Evolutionary conservation across 106 monocot genomes (phyloP).

Genomic region (Hemerocallis citrina): DNA sequence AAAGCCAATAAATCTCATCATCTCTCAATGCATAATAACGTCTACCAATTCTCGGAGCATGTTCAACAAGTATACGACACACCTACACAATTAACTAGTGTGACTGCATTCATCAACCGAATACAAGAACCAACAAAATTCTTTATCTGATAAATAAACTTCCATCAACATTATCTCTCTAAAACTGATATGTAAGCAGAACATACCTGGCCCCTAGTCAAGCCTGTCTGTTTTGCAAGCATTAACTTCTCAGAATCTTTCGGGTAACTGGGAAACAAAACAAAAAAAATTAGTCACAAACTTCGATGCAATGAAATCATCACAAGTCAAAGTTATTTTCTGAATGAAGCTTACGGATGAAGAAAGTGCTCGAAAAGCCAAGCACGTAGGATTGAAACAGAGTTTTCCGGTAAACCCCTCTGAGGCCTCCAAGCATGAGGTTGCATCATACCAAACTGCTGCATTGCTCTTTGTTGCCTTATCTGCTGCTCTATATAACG

Average conservation of each 20-base stretch:
- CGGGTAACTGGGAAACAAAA: conserved; percentile 56
- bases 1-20: too few relatives aligned
- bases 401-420: conserved; percentile 79
- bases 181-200: not conserved
- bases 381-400: conserved; percentile 75
- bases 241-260: conserved; percentile 90
- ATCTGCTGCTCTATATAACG: conserved; percentile 79
- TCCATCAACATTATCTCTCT: too few relatives aligned
- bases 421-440: conserved; percentile 87
- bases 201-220: conserved; percentile 82
- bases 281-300: not conserved
- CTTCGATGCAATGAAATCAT: not conserved
- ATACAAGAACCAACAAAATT: too few relatives aligned
- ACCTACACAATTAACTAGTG: too few relatives aligned
- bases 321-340: not conserved
- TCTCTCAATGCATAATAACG: too few relatives aligned
- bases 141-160: too few relatives aligned
- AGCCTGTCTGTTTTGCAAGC: conserved; percentile 81
- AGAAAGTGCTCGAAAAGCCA: conserved; percentile 98
- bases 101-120: too few relatives aligned
- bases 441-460: conserved; percentile 75
- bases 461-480: conserved; percentile 63
- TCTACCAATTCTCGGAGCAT: too few relatives aligned
- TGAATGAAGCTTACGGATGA: conserved; percentile 55
- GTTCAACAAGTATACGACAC: too few relatives aligned